These are phyloP conservation scores for Boechera divaricarpa DNA, from an alignment of 345 rosid genomes.

Conservation along the genomic window DNA sequence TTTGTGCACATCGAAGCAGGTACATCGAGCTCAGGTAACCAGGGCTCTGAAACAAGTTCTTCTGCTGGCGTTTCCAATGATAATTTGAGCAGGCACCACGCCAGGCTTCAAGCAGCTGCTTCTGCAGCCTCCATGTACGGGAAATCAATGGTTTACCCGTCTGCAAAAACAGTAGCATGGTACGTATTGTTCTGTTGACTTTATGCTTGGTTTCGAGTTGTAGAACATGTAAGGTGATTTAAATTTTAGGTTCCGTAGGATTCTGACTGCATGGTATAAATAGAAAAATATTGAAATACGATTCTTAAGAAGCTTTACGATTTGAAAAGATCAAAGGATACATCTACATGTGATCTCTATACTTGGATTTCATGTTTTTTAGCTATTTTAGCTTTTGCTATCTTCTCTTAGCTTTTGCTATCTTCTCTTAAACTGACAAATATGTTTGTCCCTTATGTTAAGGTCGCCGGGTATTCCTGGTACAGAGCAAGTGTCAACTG, in stretches of 20 bases:
- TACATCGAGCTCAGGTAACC: conserved; percentile 51
- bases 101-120: conserved; percentile 89
- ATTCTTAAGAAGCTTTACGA: neutral
- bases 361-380: neutral
- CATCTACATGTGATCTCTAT: neutral
- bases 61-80: conserved; percentile 45
- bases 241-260: neutral
- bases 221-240: conserved; percentile 6
- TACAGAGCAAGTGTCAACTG: conserved; percentile 25
- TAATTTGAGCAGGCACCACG: conserved; percentile 67
- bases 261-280: conserved; percentile 13
- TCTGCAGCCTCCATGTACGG: conserved; percentile 90
- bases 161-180: conserved; percentile 75
- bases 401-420: neutral
- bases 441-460: conserved; percentile 4
- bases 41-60: conserved; percentile 49
- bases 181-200: conserved; percentile 43
- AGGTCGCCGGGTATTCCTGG: conserved; percentile 34
- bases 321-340: neutral
- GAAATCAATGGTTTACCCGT: conserved; percentile 89
- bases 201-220: neutral
- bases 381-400: neutral
- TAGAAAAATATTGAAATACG: neutral
- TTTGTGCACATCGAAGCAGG: conserved; percentile 51
- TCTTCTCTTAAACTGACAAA: conserved; percentile 7